Evolutionary conservation across 371 early-diverging fungal species (phyloP).

Genomic region (Mucor velutinosus): DNA sequence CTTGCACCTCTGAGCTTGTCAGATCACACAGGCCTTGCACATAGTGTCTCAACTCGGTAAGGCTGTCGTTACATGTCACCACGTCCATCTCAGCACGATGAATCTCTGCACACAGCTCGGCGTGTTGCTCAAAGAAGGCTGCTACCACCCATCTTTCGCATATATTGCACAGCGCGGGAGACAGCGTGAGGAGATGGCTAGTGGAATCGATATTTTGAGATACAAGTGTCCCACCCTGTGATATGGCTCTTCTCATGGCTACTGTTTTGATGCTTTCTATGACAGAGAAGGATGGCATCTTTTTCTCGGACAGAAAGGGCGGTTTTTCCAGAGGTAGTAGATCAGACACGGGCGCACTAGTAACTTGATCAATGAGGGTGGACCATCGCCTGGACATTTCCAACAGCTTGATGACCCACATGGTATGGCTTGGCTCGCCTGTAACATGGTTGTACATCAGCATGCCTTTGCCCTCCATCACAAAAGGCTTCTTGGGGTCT

Average conservation of each 20-base stretch:
- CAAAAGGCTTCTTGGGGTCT: constrained; percentile 49
- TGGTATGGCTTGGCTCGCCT: constrained; percentile 72
- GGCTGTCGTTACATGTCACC: constrained; percentile 67
- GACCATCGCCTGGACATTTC: constrained; percentile 18
- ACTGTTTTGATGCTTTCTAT: not conserved
- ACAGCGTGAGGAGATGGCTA: constrained; percentile 16
- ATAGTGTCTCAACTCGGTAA: constrained; percentile 65
- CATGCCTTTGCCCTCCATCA: constrained; percentile 92
- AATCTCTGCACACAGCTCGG: constrained; percentile 72
- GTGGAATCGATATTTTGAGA: not conserved
- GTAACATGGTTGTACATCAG: constrained; percentile 77
- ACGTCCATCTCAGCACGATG: constrained; percentile 82
- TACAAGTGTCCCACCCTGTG: constrained; percentile 16
- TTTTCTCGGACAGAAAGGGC: not conserved
- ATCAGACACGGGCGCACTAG: not conserved
- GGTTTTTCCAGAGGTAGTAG: not conserved
- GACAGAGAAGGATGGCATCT: not conserved
- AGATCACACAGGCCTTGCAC: constrained; percentile 57
- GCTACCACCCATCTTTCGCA: constrained; percentile 80
- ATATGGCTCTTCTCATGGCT: constrained; percentile 15
- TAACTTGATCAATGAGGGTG: constrained; percentile 5
- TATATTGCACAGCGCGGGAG: constrained; percentile 72
- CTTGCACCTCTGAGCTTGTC: constrained; percentile 20
- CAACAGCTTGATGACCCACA: constrained; percentile 83
- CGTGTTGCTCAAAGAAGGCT: constrained; percentile 78